These are phyloP conservation scores for Globomyces sp. DNA, from an alignment of 371 early-diverging fungal species.

Conservation along the genomic window DNA sequence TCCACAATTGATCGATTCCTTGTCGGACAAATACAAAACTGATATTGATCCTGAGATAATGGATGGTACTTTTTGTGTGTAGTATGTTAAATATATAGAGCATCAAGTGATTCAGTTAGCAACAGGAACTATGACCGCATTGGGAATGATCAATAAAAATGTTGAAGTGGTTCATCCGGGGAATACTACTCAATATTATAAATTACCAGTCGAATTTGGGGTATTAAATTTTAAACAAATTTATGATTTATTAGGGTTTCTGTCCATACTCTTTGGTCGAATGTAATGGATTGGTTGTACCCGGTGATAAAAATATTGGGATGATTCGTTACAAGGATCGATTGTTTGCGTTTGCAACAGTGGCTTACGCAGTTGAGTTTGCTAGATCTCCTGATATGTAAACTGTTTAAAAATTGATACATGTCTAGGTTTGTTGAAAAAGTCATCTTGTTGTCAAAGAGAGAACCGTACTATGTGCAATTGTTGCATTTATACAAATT, in stretches of 20 bases:
- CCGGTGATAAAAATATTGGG: slow-evolving; percentile 52
- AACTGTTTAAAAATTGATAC: slow-evolving; percentile 24
- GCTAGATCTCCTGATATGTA: slow-evolving; percentile 45
- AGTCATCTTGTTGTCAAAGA: slow-evolving; percentile 42
- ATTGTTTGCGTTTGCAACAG: slow-evolving; percentile 40
- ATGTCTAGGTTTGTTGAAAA: slow-evolving; percentile 26
- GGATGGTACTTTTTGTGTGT: slow-evolving; percentile 27
- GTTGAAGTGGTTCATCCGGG: slow-evolving; percentile 55
- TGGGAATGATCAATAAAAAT: slow-evolving; percentile 36
- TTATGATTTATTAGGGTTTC: slow-evolving; percentile 29
- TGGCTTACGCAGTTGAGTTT: slow-evolving; percentile 40
- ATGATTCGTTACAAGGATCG: slow-evolving; percentile 47
- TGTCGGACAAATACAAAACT: slow-evolving; percentile 22
- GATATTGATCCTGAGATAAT: slow-evolving; percentile 48
- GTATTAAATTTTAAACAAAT: no score
- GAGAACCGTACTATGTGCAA: slow-evolving; percentile 44
- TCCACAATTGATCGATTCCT: slow-evolving; percentile 15
- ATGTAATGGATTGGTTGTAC: slow-evolving; percentile 44
- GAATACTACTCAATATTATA: slow-evolving; percentile 52
- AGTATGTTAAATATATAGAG: slow-evolving; percentile 20
- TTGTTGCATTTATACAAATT: slow-evolving; percentile 50
- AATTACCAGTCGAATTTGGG: slow-evolving; percentile 54
- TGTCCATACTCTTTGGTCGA: slow-evolving; percentile 45
- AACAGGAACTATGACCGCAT: slow-evolving; percentile 37
- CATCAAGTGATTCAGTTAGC: slow-evolving; percentile 35